phyloP scores from a whole-genome alignment of 163 green algal genomes.

The Scenedesmus sp. region DNA sequence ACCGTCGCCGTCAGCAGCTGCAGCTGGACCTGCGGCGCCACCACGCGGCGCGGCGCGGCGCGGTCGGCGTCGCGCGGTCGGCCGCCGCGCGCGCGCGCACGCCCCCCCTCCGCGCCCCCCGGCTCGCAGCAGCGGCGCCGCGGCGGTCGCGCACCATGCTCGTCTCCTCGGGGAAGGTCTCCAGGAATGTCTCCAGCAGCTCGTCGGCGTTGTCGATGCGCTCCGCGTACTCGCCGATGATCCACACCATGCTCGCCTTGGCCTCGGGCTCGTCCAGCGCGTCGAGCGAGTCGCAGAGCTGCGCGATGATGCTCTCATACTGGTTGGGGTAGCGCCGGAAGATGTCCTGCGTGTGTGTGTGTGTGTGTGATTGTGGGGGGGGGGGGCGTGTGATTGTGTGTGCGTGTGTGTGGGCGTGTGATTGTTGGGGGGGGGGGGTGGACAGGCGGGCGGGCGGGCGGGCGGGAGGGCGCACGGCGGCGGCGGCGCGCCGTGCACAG shows the following conservation, averaged over 20 bases:
- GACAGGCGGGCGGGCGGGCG: no score
- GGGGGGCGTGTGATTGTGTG: neutral
- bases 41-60: neutral
- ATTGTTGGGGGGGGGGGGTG: no score
- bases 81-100: no score
- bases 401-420: no score
- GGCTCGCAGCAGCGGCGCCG: no score
- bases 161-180: conserved; percentile 97
- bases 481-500: neutral
- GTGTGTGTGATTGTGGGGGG: neutral
- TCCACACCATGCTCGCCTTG: conserved; percentile 95
- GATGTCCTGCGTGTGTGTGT: conserved; percentile 80
- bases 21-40: conserved; percentile 91
- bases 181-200: conserved; percentile 96
- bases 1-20: conserved; percentile 98
- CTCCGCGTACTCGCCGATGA: conserved; percentile 99
- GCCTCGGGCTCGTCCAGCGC: conserved; percentile 98
- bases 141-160: conserved; percentile 53
- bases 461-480: no score
- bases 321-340: conserved; percentile 97
- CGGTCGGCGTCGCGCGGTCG: neutral
- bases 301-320: conserved; percentile 93
- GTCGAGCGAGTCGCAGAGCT: conserved; percentile 96
- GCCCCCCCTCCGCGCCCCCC: no score
- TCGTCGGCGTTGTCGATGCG: conserved; percentile 99